Conservation (phyloP, 352 stramenopile genomes). For the Blastocystis hominis region DNA sequence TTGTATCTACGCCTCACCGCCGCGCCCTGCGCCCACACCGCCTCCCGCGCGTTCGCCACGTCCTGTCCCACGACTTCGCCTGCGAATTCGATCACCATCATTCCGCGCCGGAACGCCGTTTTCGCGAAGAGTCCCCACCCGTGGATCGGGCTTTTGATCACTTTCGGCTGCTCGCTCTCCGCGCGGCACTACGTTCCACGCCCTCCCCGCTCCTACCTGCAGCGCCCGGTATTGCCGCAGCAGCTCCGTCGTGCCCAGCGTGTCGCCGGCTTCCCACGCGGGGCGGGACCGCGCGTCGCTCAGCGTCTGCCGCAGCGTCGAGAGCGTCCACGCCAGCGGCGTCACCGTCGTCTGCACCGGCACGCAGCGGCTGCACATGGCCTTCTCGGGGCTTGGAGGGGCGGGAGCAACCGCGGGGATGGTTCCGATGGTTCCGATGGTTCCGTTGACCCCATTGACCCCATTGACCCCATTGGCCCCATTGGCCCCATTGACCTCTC, state of each 20-base stretch:
- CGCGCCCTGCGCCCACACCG: background rate
- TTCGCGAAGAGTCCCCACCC: slow-evolving; percentile 50
- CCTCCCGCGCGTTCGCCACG: background rate
- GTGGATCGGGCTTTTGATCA: slow-evolving; percentile 39
- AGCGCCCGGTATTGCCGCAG: background rate
- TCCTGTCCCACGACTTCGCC: slow-evolving; percentile 6
- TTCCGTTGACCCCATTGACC: no score
- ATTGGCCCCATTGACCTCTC: no score
- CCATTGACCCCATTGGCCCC: no score
- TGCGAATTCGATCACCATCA: slow-evolving; percentile 56
- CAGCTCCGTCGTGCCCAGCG: background rate
- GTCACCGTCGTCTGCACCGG: background rate
- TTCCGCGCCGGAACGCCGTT: background rate
- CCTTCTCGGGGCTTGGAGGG: background rate
- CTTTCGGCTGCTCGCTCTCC: background rate
- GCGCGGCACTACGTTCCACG: background rate
- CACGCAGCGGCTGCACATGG: background rate
- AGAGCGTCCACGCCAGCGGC: slow-evolving; percentile 9
- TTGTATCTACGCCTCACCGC: background rate
- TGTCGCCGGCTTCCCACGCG: background rate
- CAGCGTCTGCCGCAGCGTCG: background rate
- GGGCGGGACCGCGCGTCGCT: background rate
- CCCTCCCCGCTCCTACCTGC: background rate
- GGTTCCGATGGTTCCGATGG: no score
- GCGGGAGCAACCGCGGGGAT: no score